Evolutionary conservation across 2,329 filamentous ascomycete genomes (phyloP), one percentile per base, ranked within the genome.

Genomic region (Pestalotiopsis sp.): DNA sequence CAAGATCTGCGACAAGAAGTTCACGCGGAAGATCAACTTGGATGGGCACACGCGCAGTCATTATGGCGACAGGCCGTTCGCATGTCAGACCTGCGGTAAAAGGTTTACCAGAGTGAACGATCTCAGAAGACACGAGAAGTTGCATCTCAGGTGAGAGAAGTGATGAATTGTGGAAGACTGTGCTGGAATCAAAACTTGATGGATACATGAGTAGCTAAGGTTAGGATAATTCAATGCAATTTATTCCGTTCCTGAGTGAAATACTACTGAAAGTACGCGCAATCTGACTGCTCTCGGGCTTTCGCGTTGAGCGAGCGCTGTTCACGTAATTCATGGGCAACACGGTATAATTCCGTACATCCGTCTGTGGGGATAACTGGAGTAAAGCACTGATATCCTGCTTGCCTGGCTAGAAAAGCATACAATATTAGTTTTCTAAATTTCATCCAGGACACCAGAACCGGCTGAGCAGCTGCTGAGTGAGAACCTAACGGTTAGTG

Each of bases 51-150:
- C 58, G 25, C 59, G 57, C 3, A 63, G 57, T 39, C 65, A 67
- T 41, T 67, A 62, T 38, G 68, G 68, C 20, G 59, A 39, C 13
- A 25, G 68, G 3, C 61, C 65, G 2, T 67, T 57, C n/a, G 3
- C 7, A 1, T 69, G 68, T 27, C 49, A 62, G 9, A 36, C 7
- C 7, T 69, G 68, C 25, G 27, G 23, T 1, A 69, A 45, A 65
- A 61, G 45, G 12, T 69, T 69, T 13, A 69, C 68, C n/a, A 67
- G 68, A 11, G n/a, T 58, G 12, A 69, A 55, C 14, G 68, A 69
- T 58, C 55, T 65, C 14, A 67, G 27, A 17, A 59, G 68, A 9
- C 68, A 69, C 17, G 65, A 67, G 65, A 69, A 58, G n/a, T 17
- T 67, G 3, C 68, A 69, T 45, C 25, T 41, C 7, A 67, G 62